Evolutionary conservation across 2,329 filamentous ascomycete genomes (phyloP), one percentile per base, ranked within the genome.

Genomic region (Diaporthe aspalathi): DNA sequence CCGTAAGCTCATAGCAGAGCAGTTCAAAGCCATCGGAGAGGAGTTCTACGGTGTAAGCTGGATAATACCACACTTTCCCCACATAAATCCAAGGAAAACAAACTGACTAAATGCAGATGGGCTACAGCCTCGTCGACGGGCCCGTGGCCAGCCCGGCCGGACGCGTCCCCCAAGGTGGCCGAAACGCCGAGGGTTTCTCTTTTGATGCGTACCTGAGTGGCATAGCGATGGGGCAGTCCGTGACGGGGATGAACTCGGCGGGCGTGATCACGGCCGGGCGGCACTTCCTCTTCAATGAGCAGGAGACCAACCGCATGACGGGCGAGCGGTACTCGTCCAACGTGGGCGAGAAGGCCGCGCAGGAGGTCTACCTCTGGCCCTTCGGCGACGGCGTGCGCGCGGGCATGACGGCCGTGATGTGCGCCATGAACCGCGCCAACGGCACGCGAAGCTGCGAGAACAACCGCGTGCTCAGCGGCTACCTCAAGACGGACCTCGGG

Each of bases 201-300:
- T 62, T 29, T 9, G 82, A 81, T 62, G 83, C 84, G 29, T 92
- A 93, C 70, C 83, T 95, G 0, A 89, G 80, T 14, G 84, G 84
- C 4, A 77, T 76, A 1, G 76, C 84, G 20, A 82, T 81, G 2
- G 76, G 76, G 35, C 80, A 83, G 74, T 92, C 91, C 0, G 91
- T 94, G 60, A 82, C 83, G 43, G 93, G 91, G 1, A 90, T 94
- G 17, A 92, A 94, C 78, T 87, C 87, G 2, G 86, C 88, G 63
- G 92, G 92, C 0, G 92, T 96, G 2, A 93, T 94, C 76, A 92
- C 94, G 1, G 86, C 84, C 70, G 84, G 83, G 24, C 88, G 88
- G 82, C 93, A 95, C 76, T 93, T 86, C 66, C 84, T 95, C n/a
- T 87, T 84, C 66, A 94, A 85, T 24, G 67, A 72, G 57, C 67